Conservation (phyloP, 441 rosid species). For the Syzygium malaccense region DNA sequence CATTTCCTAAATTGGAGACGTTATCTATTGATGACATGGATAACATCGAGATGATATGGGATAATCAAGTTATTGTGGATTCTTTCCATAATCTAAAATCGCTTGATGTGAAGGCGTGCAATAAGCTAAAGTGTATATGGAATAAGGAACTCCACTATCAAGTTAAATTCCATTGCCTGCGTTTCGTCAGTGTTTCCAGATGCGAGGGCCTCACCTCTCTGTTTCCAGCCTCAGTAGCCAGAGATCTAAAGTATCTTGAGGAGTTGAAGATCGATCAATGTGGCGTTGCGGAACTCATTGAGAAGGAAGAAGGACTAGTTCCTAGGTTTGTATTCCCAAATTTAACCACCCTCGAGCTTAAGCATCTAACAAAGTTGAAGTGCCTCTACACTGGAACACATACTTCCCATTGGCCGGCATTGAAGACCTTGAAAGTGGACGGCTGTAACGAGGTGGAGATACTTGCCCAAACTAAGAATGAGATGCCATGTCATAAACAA, state of each 20-base stretch:
- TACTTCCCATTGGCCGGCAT: neutral
- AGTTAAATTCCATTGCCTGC: neutral
- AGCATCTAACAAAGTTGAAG: neutral
- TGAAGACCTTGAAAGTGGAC: neutral
- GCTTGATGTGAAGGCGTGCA: rapidly evolving
- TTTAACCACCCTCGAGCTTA: neutral
- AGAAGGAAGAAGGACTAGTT: neutral
- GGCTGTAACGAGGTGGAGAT: neutral
- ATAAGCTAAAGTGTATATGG: neutral
- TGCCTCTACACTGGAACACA: neutral
- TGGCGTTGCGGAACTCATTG: neutral
- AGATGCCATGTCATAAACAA: rapidly evolving
- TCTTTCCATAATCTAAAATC: neutral
- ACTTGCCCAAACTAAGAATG: neutral
- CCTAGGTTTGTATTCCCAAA: neutral
- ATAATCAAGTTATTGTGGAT: neutral
- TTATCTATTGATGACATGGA: too few species aligned
- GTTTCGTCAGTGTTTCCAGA: rapidly evolving
- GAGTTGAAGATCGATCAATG: neutral
- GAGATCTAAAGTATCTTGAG: neutral
- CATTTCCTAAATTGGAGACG: too few species aligned
- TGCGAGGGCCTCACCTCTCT: neutral
- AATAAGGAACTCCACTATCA: neutral
- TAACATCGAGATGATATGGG: neutral
- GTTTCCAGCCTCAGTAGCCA: rapidly evolving